Evolutionary conservation across 176 grass and related monocot genomes (phyloP).

Genomic region (Triticum timopheevii): DNA sequence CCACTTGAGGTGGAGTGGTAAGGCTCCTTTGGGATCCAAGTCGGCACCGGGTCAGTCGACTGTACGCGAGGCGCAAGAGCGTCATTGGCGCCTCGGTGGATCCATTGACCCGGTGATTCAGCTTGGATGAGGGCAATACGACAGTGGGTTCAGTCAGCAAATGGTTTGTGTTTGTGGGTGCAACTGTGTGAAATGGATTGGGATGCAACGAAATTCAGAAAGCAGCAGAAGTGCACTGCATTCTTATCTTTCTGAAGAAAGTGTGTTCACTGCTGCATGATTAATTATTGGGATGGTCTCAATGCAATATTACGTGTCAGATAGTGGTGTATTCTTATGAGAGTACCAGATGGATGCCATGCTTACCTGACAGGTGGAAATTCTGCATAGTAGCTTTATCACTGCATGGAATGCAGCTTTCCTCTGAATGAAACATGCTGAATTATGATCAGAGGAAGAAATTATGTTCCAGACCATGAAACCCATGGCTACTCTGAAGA

Average conservation of each 20-base stretch:
- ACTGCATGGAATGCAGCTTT: no score
- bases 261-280: conserved; percentile 11
- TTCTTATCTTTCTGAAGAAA: no score
- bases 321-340: conserved; percentile 13
- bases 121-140: conserved; percentile 12
- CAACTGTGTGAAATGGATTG: conserved; percentile 31
- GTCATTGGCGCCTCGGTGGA: neutral
- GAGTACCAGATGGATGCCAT: conserved; percentile 23
- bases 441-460: no score
- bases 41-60: neutral
- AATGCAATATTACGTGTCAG: conserved; percentile 30
- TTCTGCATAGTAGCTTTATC: neutral
- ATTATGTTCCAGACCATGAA: neutral
- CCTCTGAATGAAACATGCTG: no score
- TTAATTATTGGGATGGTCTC: conserved; percentile 23
- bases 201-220: conserved; percentile 17
- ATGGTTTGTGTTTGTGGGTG: neutral
- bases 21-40: conserved; percentile 21
- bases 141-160: neutral
- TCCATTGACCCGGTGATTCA: conserved; percentile 9
- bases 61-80: neutral
- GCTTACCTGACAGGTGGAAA: conserved; percentile 17
- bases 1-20: conserved; percentile 35
- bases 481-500: no score
- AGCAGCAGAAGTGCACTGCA: neutral